Evolutionary conservation across 768 basidiomycete genomes (phyloP), one percentile per base, ranked within the genome.

Genomic region (Pisolithus orientalis): DNA sequence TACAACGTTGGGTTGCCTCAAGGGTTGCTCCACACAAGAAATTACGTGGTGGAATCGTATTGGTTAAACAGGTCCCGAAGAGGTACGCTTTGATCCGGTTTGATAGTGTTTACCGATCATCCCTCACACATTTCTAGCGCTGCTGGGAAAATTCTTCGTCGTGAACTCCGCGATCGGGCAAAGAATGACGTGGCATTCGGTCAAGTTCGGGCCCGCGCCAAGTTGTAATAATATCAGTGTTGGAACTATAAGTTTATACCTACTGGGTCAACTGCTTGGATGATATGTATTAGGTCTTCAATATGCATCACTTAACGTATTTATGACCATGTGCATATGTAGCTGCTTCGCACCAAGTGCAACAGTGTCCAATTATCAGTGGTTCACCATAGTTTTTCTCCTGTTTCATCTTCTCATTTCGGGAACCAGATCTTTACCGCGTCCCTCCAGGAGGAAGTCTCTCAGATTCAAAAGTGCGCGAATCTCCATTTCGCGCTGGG

Each of bases 81-180:
- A 68, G 68, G 68, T 64, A 7, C 1, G 44, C 10, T 10, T 6
- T 27, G 24, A 16, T 14, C 29, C 53, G 11, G 17, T 29, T 29
- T 10, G 10, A 13, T 6, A 5, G 7, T 32, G 16, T 37, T 49
- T 21, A 21, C 37, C 28, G 6, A 39, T 37, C 24, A 24, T 25
- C 38, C 4, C 17, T 6, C 47, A 16, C 40, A 32, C 42, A 25
- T 51, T 47, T 54, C 62, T 54, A 92, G 90, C 58, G 83, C 90
- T 31, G 80, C 90, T 49, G 93, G 93, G 3, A 94, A 95, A 70
- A 96, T 96, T 60, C 67, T 94, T 31, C 77, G 91, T 43, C 79
- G 87, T 25, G 80, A 91, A 56, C 72, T 94, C 40, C 77, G 89
- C 10, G 87, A 84, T 4, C 68, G 73, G 44, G 87, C 84, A 0